Evolutionary conservation across 495 filamentous ascomycete genomes (phyloP).

Genomic region (Penicillium roqueforti): DNA sequence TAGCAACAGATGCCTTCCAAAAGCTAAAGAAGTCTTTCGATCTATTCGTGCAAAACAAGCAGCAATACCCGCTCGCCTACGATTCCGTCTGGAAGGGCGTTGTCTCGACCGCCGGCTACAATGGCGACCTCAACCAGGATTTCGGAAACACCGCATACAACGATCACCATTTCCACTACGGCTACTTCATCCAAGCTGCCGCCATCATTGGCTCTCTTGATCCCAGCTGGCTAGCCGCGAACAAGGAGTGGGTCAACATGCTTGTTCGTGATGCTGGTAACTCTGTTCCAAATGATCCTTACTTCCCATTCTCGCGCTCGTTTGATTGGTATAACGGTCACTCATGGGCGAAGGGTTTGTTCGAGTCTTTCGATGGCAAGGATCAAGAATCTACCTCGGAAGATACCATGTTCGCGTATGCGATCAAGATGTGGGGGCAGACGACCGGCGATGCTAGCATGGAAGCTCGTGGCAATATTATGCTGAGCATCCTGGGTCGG

Average conservation of each 20-base stretch:
- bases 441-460: conserved; percentile 70
- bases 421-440: conserved; percentile 89
- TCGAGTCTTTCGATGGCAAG: conserved; percentile 84
- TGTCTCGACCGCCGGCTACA: conserved; percentile 75
- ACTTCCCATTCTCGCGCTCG: conserved; percentile 78
- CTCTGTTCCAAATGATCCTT: conserved; percentile 61
- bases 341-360: conserved; percentile 95
- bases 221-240: conserved; percentile 64
- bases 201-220: conserved; percentile 82
- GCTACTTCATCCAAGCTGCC: conserved; percentile 86
- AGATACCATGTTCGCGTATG: conserved; percentile 84
- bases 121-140: conserved; percentile 66
- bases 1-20: conserved; percentile 58
- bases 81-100: conserved; percentile 82
- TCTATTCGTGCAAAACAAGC: conserved; percentile 71
- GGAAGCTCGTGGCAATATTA: conserved; percentile 82
- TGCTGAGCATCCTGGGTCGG: conserved; percentile 70
- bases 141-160: conserved; percentile 88
- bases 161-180: conserved; percentile 93
- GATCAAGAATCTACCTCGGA: conserved; percentile 90
- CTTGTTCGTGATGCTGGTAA: conserved; percentile 78
- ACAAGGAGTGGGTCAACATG: conserved; percentile 76
- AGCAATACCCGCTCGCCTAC: conserved; percentile 75
- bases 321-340: conserved; percentile 97
- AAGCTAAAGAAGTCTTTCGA: conserved; percentile 73